Evolutionary conservation across 2,329 filamentous ascomycete species (phyloP).

Genomic region (Neofusicoccum ribis): DNA sequence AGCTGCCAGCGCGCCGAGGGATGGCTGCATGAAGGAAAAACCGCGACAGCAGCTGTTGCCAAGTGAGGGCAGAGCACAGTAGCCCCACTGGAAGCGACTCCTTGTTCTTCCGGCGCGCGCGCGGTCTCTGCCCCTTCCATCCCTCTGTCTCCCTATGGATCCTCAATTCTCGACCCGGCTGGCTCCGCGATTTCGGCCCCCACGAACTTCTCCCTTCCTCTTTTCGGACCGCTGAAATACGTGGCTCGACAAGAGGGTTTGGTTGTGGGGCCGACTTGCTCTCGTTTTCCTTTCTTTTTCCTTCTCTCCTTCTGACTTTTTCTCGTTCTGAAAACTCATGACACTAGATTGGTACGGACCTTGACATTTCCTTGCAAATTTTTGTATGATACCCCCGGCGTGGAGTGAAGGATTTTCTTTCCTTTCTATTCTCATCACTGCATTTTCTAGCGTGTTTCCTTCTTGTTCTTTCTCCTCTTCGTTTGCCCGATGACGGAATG

Average conservation of each 20-base stretch:
- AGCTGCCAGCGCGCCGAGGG: conserved; percentile 12
- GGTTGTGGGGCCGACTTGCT: background rate
- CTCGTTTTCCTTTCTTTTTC: background rate
- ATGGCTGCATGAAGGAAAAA: background rate
- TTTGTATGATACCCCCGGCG: conserved; percentile 15
- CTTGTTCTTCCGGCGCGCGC: too few species aligned
- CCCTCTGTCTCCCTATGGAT: background rate
- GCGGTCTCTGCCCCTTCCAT: background rate
- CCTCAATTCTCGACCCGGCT: background rate
- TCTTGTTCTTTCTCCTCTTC: background rate
- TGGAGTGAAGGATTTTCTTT: background rate
- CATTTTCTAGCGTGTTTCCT: background rate
- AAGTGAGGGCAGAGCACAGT: background rate
- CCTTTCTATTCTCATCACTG: background rate
- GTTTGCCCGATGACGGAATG: conserved; percentile 1
- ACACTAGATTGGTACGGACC: conserved; percentile 4
- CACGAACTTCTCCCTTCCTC: background rate
- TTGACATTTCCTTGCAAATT: background rate
- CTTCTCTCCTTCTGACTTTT: background rate
- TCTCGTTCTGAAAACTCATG: background rate
- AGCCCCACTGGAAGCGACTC: too few species aligned
- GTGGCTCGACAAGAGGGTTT: background rate
- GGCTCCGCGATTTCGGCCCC: conserved; percentile 3
- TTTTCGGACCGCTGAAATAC: background rate
- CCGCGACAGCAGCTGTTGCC: background rate